phyloP scores from a whole-genome alignment of 2,329 filamentous ascomycete genomes.

The Cyphellophora attinorum region DNA sequence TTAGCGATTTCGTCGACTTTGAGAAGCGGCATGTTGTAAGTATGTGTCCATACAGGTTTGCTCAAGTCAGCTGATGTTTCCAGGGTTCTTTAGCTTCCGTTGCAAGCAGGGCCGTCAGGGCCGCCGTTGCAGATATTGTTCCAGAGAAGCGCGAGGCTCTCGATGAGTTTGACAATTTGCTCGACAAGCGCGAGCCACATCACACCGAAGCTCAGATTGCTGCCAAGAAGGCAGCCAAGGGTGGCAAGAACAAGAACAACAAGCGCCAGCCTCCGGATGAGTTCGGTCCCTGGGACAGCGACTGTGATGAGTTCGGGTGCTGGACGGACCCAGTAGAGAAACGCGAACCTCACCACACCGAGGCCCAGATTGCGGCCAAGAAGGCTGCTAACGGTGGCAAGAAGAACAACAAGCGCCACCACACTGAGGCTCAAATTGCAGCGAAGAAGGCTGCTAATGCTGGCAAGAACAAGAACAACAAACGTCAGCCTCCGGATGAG shows the following conservation, averaged over 20 bases:
- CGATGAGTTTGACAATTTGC: slow-evolving; percentile 7
- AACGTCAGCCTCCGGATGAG: slow-evolving; percentile 5
- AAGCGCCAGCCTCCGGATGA: slow-evolving; percentile 2
- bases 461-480: slow-evolving; percentile 1
- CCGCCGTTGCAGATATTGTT: slow-evolving; percentile 3
- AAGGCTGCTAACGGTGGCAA: slow-evolving; percentile 2
- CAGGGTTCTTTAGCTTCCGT: slow-evolving; percentile 5
- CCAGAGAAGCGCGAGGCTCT: slow-evolving; percentile 2
- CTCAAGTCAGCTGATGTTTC: no score
- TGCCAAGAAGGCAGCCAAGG: slow-evolving; percentile 4
- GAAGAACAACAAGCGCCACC: slow-evolving; percentile 1
- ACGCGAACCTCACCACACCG: slow-evolving; percentile 7
- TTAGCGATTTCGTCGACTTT: no score
- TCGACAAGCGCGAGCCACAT: slow-evolving; percentile 6
- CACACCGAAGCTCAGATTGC: slow-evolving; percentile 9
- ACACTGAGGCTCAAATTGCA: slow-evolving; percentile 7
- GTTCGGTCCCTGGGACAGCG: slow-evolving; percentile 5
- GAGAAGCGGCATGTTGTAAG: no score
- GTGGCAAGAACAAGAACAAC: slow-evolving; percentile 2
- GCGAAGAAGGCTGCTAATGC: slow-evolving; percentile 3
- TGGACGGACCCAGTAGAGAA: slow-evolving; percentile 6
- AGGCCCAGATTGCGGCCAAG: slow-evolving; percentile 9
- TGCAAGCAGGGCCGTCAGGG: slow-evolving; percentile 5
- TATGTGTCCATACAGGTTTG: no score
- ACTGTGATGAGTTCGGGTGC: slow-evolving; percentile 5